phyloP scores from a whole-genome alignment of 2,329 filamentous ascomycete species.

The Cadophora luteo-olivacea region DNA sequence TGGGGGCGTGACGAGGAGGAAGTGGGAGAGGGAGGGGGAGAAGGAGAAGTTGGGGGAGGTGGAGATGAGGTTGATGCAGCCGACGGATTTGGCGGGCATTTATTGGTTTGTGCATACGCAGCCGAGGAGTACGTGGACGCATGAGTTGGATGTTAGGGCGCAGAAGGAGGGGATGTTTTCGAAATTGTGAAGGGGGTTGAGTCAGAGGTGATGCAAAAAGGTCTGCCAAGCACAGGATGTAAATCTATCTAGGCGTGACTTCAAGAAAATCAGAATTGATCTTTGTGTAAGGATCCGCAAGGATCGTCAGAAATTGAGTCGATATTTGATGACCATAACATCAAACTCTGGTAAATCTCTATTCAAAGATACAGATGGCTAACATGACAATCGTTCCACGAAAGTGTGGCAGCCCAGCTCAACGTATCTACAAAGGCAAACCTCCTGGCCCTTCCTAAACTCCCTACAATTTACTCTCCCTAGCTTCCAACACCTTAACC shows the following conservation, averaged over 20 bases:
- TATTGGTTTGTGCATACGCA: conserved; percentile 87
- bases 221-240: too few relatives aligned
- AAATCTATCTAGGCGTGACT: too few relatives aligned
- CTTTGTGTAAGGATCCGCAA: too few relatives aligned
- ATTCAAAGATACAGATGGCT: too few relatives aligned
- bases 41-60: conserved; percentile 30
- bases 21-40: conserved; percentile 50
- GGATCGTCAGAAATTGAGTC: too few relatives aligned
- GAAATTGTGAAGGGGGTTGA: conserved; percentile 18
- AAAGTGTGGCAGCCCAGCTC: too few relatives aligned
- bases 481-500: conserved; percentile 16
- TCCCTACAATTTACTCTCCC: conserved; percentile 14
- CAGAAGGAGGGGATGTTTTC: conserved; percentile 38
- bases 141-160: conserved; percentile 75
- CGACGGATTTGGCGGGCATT: conserved; percentile 74
- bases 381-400: too few relatives aligned
- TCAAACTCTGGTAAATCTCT: too few relatives aligned
- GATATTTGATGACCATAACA: too few relatives aligned
- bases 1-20: conserved; percentile 52
- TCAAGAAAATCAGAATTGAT: too few relatives aligned
- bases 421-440: not conserved
- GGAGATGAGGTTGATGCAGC: conserved; percentile 29
- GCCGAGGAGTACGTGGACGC: conserved; percentile 77
- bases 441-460: not conserved
- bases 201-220: too few relatives aligned